phyloP scores from a whole-genome alignment of 108 stramenopile species.

The Fistulifera pelliculosa region DNA sequence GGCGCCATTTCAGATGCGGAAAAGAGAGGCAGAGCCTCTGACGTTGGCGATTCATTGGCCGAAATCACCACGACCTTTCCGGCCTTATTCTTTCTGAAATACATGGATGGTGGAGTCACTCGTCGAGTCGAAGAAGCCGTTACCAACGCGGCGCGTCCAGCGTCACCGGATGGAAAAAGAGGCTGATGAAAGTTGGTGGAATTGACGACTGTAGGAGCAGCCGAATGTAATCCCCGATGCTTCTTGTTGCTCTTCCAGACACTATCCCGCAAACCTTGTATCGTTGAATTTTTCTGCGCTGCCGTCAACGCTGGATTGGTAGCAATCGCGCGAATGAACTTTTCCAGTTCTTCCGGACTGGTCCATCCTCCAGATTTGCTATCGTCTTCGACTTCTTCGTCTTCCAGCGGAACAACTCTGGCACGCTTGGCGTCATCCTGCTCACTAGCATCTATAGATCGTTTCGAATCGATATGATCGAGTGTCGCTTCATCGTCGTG shows the following conservation, averaged over 20 bases:
- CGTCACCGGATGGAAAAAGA: background rate
- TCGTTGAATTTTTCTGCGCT: constrained; percentile 67
- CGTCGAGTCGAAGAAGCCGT: constrained; percentile 24
- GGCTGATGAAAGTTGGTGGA: background rate
- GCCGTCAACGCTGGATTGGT: constrained; percentile 62
- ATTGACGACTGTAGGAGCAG: constrained; percentile 1
- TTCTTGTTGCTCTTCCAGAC: constrained; percentile 77
- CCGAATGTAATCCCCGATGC: constrained; percentile 6
- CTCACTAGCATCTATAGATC: background rate
- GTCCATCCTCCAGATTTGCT: constrained; percentile 21
- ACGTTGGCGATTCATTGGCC: too few relatives aligned
- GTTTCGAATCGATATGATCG: background rate
- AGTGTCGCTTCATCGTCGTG: background rate
- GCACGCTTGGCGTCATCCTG: background rate
- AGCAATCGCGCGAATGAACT: constrained; percentile 74
- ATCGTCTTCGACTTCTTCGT: background rate
- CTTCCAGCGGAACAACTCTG: background rate
- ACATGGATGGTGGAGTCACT: constrained; percentile 56
- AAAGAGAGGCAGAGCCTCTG: constrained; percentile 41
- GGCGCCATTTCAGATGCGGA: constrained; percentile 75
- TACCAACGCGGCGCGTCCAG: background rate
- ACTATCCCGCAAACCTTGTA: constrained; percentile 73
- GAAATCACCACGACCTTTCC: constrained; percentile 33
- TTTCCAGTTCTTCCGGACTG: constrained; percentile 66
- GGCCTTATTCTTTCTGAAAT: constrained; percentile 47